phyloP scores from a whole-genome alignment of 768 basidiomycete genomes.

The Strobilomyces dryophilus region DNA sequence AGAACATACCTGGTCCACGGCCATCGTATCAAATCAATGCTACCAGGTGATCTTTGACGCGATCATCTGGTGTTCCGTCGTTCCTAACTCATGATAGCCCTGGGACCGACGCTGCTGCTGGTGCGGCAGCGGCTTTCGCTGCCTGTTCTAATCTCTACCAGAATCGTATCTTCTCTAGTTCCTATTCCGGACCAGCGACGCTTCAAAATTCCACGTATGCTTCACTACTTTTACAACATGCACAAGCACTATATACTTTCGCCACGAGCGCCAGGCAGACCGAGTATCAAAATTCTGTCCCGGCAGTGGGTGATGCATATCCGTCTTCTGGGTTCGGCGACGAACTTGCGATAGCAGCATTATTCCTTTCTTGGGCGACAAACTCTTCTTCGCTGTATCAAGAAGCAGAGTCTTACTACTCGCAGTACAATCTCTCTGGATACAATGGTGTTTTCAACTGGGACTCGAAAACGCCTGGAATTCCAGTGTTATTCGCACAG shows the following conservation, averaged over 20 bases:
- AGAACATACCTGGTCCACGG: constrained; percentile 67
- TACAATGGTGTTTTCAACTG: constrained; percentile 75
- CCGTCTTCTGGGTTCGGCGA: constrained; percentile 68
- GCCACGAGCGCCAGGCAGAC: constrained; percentile 63
- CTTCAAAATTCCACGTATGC: constrained; percentile 75
- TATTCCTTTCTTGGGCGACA: constrained; percentile 71
- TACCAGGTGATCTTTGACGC: constrained; percentile 37
- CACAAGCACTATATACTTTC: constrained; percentile 68
- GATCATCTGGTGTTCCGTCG: not conserved
- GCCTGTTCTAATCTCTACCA: constrained; percentile 82
- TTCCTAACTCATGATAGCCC: constrained; percentile 39
- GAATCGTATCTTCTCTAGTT: constrained; percentile 49
- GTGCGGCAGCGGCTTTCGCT: constrained; percentile 82
- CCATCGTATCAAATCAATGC: constrained; percentile 76
- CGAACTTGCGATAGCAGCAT: constrained; percentile 70
- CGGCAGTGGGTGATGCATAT: constrained; percentile 60
- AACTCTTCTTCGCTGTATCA: constrained; percentile 56
- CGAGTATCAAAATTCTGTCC: constrained; percentile 68
- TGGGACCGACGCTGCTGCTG: constrained; percentile 87
- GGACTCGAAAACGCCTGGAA: constrained; percentile 78
- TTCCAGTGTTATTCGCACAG: constrained; percentile 74
- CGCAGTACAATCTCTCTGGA: constrained; percentile 48
- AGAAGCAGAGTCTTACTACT: constrained; percentile 61
- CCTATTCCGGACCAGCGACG: constrained; percentile 57
- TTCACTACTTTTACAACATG: constrained; percentile 64